These are phyloP conservation scores for Ilex paraguariensis DNA, from an alignment of 305 asterid species.

Conservation along the genomic window DNA sequence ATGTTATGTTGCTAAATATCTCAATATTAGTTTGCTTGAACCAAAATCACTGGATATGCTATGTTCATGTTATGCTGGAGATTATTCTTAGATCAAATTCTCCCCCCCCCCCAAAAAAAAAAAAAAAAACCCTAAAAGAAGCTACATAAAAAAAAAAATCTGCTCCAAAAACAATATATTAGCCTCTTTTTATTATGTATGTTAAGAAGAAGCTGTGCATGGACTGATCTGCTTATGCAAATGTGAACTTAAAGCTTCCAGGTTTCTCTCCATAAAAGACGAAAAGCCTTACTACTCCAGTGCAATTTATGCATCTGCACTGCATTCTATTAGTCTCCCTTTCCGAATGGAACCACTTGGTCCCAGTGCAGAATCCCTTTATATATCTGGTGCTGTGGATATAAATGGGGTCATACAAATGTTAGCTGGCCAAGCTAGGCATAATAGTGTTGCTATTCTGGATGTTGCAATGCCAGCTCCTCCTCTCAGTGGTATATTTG, in stretches of 20 bases:
- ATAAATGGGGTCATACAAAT: conserved; percentile 56
- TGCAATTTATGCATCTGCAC: conserved; percentile 88
- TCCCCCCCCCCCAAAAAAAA: no score
- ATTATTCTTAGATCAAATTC: no score
- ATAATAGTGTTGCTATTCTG: conserved; percentile 57
- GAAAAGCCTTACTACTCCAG: conserved; percentile 69
- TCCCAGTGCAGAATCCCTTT: conserved; percentile 48
- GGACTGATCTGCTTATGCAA: conserved; percentile 3
- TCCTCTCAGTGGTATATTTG: conserved; percentile 49
- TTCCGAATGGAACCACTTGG: conserved; percentile 70
- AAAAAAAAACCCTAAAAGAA: no score
- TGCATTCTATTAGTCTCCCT: conserved; percentile 85
- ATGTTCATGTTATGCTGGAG: no score
- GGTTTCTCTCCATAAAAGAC: conserved; percentile 55
- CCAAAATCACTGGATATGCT: no score
- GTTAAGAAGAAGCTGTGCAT: no score
- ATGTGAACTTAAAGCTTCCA: conserved; percentile 58
- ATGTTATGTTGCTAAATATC: no score
- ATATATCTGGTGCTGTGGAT: conserved; percentile 57
- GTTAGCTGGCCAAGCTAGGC: conserved; percentile 74
- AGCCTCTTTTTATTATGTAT: no score
- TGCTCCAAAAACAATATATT: no score
- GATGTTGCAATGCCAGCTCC: conserved; percentile 83
- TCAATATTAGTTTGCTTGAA: no score
- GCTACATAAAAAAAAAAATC: no score